These are phyloP conservation scores for Aureobasidium sp. DNA, from an alignment of 2,329 filamentous ascomycete species.

Conservation along the genomic window DNA sequence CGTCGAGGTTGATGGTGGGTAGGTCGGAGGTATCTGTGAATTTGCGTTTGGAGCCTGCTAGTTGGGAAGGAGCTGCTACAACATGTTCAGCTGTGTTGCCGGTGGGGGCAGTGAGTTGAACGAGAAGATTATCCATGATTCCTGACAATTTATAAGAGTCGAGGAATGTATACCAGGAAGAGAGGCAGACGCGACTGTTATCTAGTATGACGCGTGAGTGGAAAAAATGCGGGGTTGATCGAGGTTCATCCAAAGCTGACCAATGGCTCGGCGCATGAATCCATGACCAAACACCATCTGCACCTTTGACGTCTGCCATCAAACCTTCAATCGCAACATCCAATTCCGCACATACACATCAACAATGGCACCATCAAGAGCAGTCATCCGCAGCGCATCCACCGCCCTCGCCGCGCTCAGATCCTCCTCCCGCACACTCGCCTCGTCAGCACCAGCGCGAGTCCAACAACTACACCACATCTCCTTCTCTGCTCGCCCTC, in stretches of 20 bases:
- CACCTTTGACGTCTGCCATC: neutral
- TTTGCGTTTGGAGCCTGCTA: slow-evolving; percentile 9
- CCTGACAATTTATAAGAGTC: too few relatives aligned
- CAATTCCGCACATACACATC: too few relatives aligned
- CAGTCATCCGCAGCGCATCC: neutral
- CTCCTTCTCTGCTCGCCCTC: neutral
- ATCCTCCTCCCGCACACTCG: neutral
- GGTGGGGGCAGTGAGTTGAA: neutral
- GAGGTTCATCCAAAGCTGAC: neutral
- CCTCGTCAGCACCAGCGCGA: neutral
- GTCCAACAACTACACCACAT: neutral
- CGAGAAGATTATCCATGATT: neutral
- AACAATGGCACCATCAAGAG: slow-evolving; percentile 5
- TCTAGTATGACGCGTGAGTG: neutral
- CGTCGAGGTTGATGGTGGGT: neutral
- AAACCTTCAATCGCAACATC: too few relatives aligned
- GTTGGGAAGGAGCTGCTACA: neutral
- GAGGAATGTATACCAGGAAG: neutral
- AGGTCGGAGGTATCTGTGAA: neutral
- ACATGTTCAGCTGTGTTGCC: neutral
- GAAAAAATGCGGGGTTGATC: neutral
- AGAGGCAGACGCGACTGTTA: neutral
- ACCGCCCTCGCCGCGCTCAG: neutral
- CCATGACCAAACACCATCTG: neutral
- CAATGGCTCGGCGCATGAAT: neutral